These are phyloP conservation scores for Colletotrichum shisoi DNA, from an alignment of 2,329 filamentous ascomycete species.

Conservation along the genomic window DNA sequence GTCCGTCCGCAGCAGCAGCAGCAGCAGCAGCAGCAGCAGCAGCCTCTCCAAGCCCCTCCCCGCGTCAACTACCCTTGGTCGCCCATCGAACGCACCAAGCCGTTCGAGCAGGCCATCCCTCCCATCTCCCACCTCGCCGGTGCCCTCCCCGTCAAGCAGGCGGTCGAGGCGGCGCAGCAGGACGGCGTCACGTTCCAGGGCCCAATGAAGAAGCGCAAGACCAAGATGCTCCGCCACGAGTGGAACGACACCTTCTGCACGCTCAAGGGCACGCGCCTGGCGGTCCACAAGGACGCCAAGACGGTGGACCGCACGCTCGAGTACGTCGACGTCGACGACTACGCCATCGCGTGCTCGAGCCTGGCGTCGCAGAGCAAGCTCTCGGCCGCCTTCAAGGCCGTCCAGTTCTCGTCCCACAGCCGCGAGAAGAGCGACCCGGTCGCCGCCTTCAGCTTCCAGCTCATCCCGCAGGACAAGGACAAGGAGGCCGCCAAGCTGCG, in stretches of 20 bases:
- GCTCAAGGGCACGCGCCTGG: slow-evolving; percentile 76
- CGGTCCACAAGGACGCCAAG: slow-evolving; percentile 74
- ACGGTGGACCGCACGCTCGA: slow-evolving; percentile 69
- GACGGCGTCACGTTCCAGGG: slow-evolving; percentile 76
- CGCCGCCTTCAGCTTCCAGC: slow-evolving; percentile 82
- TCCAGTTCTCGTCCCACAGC: slow-evolving; percentile 67
- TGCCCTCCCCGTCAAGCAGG: slow-evolving; percentile 41
- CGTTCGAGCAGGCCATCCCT: slow-evolving; percentile 57
- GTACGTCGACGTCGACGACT: slow-evolving; percentile 87
- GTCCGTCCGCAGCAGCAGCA: slow-evolving; percentile 41
- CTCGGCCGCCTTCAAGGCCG: slow-evolving; percentile 83
- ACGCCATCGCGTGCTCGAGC: slow-evolving; percentile 83
- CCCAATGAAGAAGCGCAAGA: slow-evolving; percentile 94
- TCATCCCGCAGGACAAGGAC: slow-evolving; percentile 74
- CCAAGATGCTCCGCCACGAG: slow-evolving; percentile 85
- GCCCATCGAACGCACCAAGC: slow-evolving; percentile 53
- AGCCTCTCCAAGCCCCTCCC: slow-evolving; percentile 61
- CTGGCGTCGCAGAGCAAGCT: slow-evolving; percentile 80
- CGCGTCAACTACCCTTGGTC: slow-evolving; percentile 66
- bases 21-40: slow-evolving; percentile 44
- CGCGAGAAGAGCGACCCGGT: slow-evolving; percentile 65
- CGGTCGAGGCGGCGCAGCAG: slow-evolving; percentile 46
- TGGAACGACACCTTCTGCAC: slow-evolving; percentile 94
- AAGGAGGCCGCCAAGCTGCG: slow-evolving; percentile 59
- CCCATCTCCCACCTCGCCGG: slow-evolving; percentile 42